Percentiles rank a stretch among this genome's conserved stretches.
Evolutionary conservation across 352 stramenopile species (phyloP).

Genomic region (Ophiocytium majus): DNA sequence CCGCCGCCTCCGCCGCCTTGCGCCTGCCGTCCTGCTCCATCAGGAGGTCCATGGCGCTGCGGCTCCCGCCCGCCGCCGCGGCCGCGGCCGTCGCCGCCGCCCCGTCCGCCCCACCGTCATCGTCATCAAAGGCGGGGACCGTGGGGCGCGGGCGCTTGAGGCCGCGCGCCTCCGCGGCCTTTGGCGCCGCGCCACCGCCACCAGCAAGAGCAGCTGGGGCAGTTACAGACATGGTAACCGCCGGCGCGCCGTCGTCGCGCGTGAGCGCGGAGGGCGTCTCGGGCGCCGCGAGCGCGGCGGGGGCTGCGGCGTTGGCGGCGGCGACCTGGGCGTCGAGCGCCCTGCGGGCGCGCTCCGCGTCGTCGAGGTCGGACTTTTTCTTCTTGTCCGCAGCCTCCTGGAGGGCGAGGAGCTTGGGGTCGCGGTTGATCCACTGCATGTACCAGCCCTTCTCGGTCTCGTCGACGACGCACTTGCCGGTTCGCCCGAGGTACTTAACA

Average conservation of each 20-base stretch:
- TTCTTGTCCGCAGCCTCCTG: slow-evolving; percentile 64
- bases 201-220: not conserved
- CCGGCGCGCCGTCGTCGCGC: not conserved
- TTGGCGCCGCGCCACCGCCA: not conserved
- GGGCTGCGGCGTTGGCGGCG: not conserved
- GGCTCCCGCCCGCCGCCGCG: slow-evolving; percentile 34
- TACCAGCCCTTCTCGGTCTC: slow-evolving; percentile 98
- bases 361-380: slow-evolving; percentile 48
- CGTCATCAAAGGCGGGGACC: slow-evolving; percentile 16
- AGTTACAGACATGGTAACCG: not conserved
- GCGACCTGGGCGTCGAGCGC: not conserved
- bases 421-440: slow-evolving; percentile 87
- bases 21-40: slow-evolving; percentile 51
- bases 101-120: slow-evolving; percentile 10
- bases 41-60: slow-evolving; percentile 48
- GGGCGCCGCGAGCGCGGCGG: not conserved
- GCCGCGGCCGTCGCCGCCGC: not conserved
- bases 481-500: slow-evolving; percentile 96
- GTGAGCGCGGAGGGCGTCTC: not conserved
- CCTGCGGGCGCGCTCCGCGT: slow-evolving; percentile 37
- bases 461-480: slow-evolving; percentile 91
- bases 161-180: not conserved
- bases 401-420: slow-evolving; percentile 80
- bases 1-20: slow-evolving; percentile 40
- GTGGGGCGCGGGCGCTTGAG: slow-evolving; percentile 25